phyloP scores from a whole-genome alignment of 306 rosid species.

The Macrotyloma uniflorum region DNA sequence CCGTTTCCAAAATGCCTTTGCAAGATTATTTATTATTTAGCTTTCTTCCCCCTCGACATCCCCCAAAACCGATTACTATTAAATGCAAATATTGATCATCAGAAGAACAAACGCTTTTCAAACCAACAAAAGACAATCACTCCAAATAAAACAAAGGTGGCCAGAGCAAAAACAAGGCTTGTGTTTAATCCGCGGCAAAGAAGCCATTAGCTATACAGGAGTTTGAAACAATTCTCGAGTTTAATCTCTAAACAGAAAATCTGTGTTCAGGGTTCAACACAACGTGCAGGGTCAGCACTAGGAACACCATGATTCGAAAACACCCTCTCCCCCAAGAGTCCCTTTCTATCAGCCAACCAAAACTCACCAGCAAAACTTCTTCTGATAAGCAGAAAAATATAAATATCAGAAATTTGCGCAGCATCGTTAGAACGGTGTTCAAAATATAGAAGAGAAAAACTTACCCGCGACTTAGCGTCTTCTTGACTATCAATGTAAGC shows the following conservation, averaged over 20 bases:
- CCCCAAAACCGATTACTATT: not conserved
- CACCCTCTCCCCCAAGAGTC: slow-evolving; percentile 39
- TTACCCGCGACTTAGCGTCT: slow-evolving; percentile 82
- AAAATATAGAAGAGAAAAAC: slow-evolving; percentile 27
- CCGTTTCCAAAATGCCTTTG: not conserved
- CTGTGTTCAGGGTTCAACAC: slow-evolving; percentile 32
- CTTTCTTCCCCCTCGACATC: not conserved
- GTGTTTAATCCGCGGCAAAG: slow-evolving; percentile 19
- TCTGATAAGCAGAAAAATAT: slow-evolving; percentile 54
- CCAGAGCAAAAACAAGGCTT: slow-evolving; percentile 18
- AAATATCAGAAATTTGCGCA: slow-evolving; percentile 33
- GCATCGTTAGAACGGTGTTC: not conserved
- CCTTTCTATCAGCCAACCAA: slow-evolving; percentile 28
- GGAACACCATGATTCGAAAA: slow-evolving; percentile 7
- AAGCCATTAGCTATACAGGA: slow-evolving; percentile 40
- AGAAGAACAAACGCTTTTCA: not conserved
- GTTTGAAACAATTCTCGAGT: slow-evolving; percentile 36
- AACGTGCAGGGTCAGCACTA: slow-evolving; percentile 24
- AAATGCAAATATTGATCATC: not conserved
- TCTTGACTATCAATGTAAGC: slow-evolving; percentile 86
- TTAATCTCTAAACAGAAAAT: slow-evolving; percentile 23
- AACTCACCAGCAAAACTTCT: slow-evolving; percentile 81
- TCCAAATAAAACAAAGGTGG: not conserved
- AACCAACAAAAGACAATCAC: slow-evolving; percentile 22
- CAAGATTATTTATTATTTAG: not conserved